Base-by-base conservation (phyloP, 176 grass and related monocot species). In the Miscanthus lutarioriparius region DNA sequence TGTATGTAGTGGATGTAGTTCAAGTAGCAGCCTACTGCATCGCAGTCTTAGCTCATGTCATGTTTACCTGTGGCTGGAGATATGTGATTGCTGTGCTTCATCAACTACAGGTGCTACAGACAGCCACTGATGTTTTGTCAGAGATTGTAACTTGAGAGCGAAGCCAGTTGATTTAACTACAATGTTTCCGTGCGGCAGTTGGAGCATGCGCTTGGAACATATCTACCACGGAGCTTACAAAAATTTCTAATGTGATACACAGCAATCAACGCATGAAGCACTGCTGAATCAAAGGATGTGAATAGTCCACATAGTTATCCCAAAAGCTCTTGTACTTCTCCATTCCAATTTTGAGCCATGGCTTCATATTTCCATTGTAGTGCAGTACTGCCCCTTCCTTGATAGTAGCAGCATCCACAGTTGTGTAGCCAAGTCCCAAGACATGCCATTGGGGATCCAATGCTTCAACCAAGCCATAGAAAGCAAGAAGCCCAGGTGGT, bases 361-460 rank as follows among this genome's bases (percentile, higher is more conserved):
- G 96, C 71, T 99, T 99, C 93, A 99, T 92, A 74, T 99, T 99
- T 43, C 96, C 96, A 79, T 99, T 99, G 70, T 99, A 99, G 80
- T 99, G 96, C 75, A 99, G 84, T n/a, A 99, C 96, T 72, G 96
- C 96, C 38, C 96, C 96, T 90, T 96, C 92, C 71, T 87, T 96
- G 72, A 99, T 96, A 61, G 80, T 41, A 43, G 53, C 81, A 22
- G 81, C 56, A 68, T 99, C 93, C 5, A 99, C 96, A 12, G 87
- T 96, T 13, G 96, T 99, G 80, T 99, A 99, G 65, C 96, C 96
- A 41, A 99, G 72, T 47, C 96, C 96, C 78, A 99, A 86, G 68
- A 99, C 96, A 76, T 99, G 96, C 96, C 96, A 99, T 79, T 92
- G 92, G 25, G 96, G 81, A 86, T 99, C 91, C 72, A 99, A 64